Percentiles rank a stretch among this genome's conserved stretches.
Evolutionary conservation across 441 rosid genomes (phyloP).

Genomic region (Adansonia gregorii): DNA sequence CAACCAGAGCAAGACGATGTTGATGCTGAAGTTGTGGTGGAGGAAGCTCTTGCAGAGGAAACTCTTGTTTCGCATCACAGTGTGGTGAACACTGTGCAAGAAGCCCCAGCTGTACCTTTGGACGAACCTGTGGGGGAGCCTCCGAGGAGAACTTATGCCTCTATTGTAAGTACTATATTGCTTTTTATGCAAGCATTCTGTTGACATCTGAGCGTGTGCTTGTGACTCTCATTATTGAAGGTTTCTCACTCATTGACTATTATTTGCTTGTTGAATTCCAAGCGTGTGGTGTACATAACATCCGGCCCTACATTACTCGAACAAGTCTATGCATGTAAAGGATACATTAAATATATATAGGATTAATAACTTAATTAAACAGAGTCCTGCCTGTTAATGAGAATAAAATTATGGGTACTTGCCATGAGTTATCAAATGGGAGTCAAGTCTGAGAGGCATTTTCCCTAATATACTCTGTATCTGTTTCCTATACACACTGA

Average conservation of each 20-base stretch:
- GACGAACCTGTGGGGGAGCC: conserved; percentile 64
- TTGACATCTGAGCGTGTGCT: conserved; percentile 15
- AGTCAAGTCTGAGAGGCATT: not conserved
- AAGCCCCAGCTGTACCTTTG: conserved; percentile 36
- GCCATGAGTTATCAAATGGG: conserved; percentile 12
- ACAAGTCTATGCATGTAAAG: conserved; percentile 9
- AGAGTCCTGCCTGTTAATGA: conserved; percentile 11
- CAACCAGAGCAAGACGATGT: conserved; percentile 52
- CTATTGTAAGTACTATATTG: conserved; percentile 47
- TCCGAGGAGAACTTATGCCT: conserved; percentile 65
- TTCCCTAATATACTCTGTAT: not conserved
- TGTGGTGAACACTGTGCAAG: conserved; percentile 43
- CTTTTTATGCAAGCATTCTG: conserved; percentile 18
- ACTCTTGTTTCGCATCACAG: conserved; percentile 35
- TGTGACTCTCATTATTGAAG: not conserved
- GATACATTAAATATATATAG: not conserved
- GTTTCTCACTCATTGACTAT: not conserved
- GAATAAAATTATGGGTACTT: not conserved
- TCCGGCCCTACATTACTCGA: not conserved
- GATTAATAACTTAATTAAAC: not conserved
- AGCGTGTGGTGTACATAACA: not conserved
- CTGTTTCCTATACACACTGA: not conserved
- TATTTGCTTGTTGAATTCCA: not conserved
- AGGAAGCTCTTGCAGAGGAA: conserved; percentile 56
- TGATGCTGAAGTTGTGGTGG: conserved; percentile 49